Conservation (phyloP, 129 eudicot species). For the Cynara cardunculus region DNA sequence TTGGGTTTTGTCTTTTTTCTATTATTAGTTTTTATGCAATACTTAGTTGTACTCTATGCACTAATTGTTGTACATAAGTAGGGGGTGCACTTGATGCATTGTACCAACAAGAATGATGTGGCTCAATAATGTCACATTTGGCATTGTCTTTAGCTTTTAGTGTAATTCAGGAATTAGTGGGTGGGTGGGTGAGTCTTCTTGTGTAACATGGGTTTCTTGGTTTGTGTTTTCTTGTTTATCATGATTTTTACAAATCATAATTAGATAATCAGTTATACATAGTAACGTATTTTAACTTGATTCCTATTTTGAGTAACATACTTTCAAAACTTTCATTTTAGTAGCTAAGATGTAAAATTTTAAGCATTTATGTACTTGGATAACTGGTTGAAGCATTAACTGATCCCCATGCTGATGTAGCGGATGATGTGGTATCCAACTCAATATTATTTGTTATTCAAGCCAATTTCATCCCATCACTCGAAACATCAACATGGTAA, state of each 20-base stretch:
- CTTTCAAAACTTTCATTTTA: too few relatives aligned
- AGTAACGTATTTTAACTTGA: too few relatives aligned
- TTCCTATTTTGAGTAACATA: too few relatives aligned
- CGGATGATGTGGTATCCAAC: too few relatives aligned
- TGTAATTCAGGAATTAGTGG: neutral
- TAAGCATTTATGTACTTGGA: too few relatives aligned
- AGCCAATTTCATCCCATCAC: too few relatives aligned
- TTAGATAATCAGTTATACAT: neutral
- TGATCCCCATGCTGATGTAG: too few relatives aligned
- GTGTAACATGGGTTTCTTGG: neutral
- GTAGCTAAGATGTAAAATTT: too few relatives aligned
- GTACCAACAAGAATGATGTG: conserved; percentile 33
- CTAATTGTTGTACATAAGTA: neutral
- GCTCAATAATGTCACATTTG: conserved; percentile 21
- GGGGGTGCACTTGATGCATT: conserved; percentile 16
- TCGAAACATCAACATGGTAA: too few relatives aligned
- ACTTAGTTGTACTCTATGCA: conserved; percentile 7
- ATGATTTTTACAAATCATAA: neutral
- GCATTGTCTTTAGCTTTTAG: conserved; percentile 10
- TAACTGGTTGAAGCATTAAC: too few relatives aligned
- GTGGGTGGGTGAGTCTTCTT: conserved; percentile 12
- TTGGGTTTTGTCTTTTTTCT: neutral
- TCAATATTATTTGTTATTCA: too few relatives aligned
- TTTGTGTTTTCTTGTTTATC: neutral
- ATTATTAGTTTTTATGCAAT: neutral